These are phyloP conservation scores for Bonnemaisonia californica DNA, from an alignment of 31 red algal species.

Conservation along the genomic window DNA sequence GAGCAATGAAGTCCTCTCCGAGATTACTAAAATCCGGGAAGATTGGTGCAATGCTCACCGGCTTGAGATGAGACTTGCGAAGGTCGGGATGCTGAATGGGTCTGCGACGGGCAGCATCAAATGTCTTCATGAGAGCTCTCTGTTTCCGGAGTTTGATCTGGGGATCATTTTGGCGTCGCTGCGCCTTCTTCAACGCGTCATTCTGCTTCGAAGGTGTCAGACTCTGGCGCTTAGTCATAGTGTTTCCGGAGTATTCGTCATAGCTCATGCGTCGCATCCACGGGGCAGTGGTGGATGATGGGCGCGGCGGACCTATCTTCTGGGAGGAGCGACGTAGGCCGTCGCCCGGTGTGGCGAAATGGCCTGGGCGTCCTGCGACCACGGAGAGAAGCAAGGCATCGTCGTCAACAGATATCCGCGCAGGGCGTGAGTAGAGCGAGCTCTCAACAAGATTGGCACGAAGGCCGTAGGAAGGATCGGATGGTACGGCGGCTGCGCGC, in stretches of 20 bases:
- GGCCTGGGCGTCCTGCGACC: conserved; percentile 22
- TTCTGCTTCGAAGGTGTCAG: conserved; percentile 36
- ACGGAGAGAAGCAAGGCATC: conserved; percentile 44
- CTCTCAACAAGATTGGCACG: conserved; percentile 65
- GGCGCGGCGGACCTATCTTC: conserved; percentile 1
- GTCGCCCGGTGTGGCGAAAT: background rate
- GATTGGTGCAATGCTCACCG: conserved; percentile 55
- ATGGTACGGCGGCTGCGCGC: conserved; percentile 47
- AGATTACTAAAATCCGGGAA: conserved; percentile 57
- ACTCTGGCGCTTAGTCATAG: conserved; percentile 18
- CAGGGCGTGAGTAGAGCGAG: conserved; percentile 26
- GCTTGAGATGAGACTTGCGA: conserved; percentile 51
- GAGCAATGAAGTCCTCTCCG: conserved; percentile 33
- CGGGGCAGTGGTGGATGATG: conserved; percentile 20
- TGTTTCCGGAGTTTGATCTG: conserved; percentile 9
- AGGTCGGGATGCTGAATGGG: conserved; percentile 55
- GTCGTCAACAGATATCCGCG: conserved; percentile 39
- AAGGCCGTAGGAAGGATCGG: conserved; percentile 56
- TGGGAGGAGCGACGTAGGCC: background rate
- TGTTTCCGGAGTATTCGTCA: conserved; percentile 54
- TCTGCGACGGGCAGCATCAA: conserved; percentile 29
- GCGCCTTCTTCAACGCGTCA: background rate
- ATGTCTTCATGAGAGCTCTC: conserved; percentile 43
- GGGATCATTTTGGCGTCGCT: conserved; percentile 33
- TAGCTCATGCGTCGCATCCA: conserved; percentile 84